These are phyloP conservation scores for Galerina sulciceps DNA, from an alignment of 768 basidiomycete species.

Conservation along the genomic window DNA sequence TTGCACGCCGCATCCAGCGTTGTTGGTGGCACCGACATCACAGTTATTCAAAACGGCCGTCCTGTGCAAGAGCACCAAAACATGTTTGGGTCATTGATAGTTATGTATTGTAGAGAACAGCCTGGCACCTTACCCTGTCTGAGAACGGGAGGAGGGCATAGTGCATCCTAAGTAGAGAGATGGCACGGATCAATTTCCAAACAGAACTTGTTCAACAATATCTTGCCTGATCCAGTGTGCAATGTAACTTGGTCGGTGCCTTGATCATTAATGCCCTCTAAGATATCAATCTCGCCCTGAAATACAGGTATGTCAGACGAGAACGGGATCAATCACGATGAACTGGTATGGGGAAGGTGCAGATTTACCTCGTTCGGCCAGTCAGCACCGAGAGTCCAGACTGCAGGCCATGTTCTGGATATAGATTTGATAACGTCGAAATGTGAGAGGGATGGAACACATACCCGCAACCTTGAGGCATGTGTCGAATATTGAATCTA, in stretches of 20 bases:
- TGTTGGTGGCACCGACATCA: slow-evolving; percentile 48
- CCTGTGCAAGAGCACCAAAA: slow-evolving; percentile 24
- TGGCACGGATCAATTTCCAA: too few relatives aligned
- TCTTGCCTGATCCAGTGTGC: slow-evolving; percentile 42
- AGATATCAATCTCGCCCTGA: slow-evolving; percentile 54
- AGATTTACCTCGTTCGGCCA: slow-evolving; percentile 34
- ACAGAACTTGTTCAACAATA: too few relatives aligned
- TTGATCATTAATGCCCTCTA: slow-evolving; percentile 65
- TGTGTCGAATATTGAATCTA: slow-evolving; percentile 48
- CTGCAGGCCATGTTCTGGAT: slow-evolving; percentile 52
- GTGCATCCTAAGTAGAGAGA: slow-evolving; percentile 48
- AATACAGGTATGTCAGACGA: not conserved
- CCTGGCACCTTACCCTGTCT: slow-evolving; percentile 47
- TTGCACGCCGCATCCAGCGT: slow-evolving; percentile 61
- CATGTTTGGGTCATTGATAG: not conserved
- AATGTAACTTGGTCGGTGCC: slow-evolving; percentile 56
- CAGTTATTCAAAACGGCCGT: slow-evolving; percentile 49
- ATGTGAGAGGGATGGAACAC: slow-evolving; percentile 6
- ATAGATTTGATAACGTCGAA: not conserved
- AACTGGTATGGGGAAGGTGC: slow-evolving; percentile 13
- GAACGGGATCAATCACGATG: not conserved
- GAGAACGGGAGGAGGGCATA: slow-evolving; percentile 47
- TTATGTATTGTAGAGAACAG: not conserved
- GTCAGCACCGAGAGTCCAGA: slow-evolving; percentile 38
- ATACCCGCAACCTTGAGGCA: slow-evolving; percentile 62